These are phyloP conservation scores for Akanthomyces lecanii DNA, from an alignment of 2,329 filamentous ascomycete species.

Conservation along the genomic window DNA sequence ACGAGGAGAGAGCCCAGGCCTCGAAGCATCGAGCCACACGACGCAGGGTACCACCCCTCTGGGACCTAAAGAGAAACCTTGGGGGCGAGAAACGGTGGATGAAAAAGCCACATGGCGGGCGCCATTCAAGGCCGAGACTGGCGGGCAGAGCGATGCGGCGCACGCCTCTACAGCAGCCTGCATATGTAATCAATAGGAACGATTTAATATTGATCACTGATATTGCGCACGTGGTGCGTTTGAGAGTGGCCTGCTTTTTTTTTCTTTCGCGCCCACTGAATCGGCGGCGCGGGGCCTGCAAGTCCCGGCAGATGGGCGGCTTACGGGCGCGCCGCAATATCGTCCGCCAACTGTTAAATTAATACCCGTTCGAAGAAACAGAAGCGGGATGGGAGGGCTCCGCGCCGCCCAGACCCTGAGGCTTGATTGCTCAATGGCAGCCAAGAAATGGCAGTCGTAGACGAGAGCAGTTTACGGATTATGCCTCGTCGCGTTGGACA, in stretches of 20 bases:
- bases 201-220: conserved; percentile 7
- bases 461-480: not conserved
- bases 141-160: not conserved
- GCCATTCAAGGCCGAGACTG: conserved; percentile 11
- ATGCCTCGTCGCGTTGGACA: conserved; percentile 8
- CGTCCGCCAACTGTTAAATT: not conserved
- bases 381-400: not conserved
- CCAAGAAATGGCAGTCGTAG: conserved; percentile 1
- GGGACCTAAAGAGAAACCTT: not conserved
- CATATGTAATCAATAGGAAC: not conserved
- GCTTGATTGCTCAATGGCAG: not conserved
- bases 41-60: not conserved
- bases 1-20: not conserved
- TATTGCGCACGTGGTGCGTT: conserved; percentile 9
- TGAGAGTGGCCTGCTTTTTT: not conserved
- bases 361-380: not conserved
- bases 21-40: not conserved
- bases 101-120: conserved; percentile 8
- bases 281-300: conserved; percentile 11
- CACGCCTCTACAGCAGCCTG: not conserved
- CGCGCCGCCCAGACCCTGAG: not conserved
- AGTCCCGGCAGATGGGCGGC: conserved; percentile 12
- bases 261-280: not conserved
- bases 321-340: conserved; percentile 10
- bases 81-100: conserved; percentile 8